A percentile compares a stretch with the other conserved stretches of the same genome.
These are phyloP conservation scores for Claviceps paspali DNA, from an alignment of 2,329 filamentous ascomycete species.

Conservation along the genomic window DNA sequence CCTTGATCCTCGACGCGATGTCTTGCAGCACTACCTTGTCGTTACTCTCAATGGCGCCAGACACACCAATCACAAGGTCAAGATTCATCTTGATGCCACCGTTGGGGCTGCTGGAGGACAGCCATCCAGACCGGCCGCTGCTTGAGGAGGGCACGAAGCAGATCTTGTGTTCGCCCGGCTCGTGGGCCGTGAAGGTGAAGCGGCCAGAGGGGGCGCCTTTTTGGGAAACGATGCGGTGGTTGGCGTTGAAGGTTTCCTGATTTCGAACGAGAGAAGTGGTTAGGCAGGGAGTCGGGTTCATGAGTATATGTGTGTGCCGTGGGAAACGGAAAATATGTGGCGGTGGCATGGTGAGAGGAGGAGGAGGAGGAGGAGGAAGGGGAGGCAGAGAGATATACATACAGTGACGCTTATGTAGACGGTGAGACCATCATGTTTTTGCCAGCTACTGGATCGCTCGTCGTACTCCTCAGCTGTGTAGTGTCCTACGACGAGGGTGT, in stretches of 20 bases:
- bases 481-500: constrained; percentile 88
- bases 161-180: constrained; percentile 88
- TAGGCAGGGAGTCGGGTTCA: neutral
- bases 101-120: constrained; percentile 46
- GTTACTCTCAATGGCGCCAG: constrained; percentile 79
- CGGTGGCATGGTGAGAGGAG: no score
- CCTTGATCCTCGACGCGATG: constrained; percentile 74
- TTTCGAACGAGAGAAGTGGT: neutral
- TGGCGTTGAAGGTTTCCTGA: constrained; percentile 86
- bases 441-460: constrained; percentile 51
- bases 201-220: constrained; percentile 60
- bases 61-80: constrained; percentile 89
- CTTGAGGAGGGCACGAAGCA: constrained; percentile 81
- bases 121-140: constrained; percentile 55
- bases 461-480: constrained; percentile 80
- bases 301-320: neutral
- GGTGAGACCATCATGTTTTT: constrained; percentile 57
- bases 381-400: constrained; percentile 15
- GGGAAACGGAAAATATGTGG: neutral
- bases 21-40: constrained; percentile 90
- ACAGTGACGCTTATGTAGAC: constrained; percentile 86
- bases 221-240: constrained; percentile 89
- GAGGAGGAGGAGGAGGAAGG: neutral
- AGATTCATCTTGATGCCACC: constrained; percentile 73
- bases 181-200: constrained; percentile 91